Evolutionary conservation across 148 eudicot genomes (phyloP).

Genomic region (Spergularia bocconei): DNA sequence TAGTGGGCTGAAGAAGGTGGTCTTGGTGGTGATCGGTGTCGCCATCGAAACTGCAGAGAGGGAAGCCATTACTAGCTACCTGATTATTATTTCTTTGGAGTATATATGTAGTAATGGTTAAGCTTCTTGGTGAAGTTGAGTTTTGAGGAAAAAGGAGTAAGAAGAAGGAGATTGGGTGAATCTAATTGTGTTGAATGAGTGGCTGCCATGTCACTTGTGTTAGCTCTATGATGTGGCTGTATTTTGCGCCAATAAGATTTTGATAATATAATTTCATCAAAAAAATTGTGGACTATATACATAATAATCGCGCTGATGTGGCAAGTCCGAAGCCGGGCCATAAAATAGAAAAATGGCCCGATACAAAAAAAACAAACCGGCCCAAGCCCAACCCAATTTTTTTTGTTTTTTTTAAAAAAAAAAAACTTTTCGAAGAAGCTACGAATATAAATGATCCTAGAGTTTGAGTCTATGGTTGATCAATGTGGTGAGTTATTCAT

Average conservation of each 20-base stretch:
- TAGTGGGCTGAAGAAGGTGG: slow-evolving; percentile 45
- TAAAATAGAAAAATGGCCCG: no score
- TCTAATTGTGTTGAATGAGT: slow-evolving; percentile 25
- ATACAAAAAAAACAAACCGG: no score
- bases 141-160: not conserved
- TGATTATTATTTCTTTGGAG: not conserved
- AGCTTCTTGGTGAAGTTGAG: not conserved
- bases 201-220: slow-evolving; percentile 31
- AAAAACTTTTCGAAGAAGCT: no score
- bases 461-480: no score
- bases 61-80: slow-evolving; percentile 36
- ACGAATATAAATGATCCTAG: no score
- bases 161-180: slow-evolving; percentile 31
- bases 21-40: slow-evolving; percentile 32
- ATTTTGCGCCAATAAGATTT: slow-evolving; percentile 9
- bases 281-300: no score
- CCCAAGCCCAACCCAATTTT: no score
- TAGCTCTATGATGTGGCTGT: slow-evolving; percentile 32
- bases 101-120: not conserved
- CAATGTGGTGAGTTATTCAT: no score
- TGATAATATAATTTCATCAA: slow-evolving; percentile 7
- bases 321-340: no score
- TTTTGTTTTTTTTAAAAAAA: no score
- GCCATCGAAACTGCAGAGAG: slow-evolving; percentile 43
- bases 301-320: no score